phyloP scores from a whole-genome alignment of 257 asterid genomes.

The Primulina huaijiensis region DNA sequence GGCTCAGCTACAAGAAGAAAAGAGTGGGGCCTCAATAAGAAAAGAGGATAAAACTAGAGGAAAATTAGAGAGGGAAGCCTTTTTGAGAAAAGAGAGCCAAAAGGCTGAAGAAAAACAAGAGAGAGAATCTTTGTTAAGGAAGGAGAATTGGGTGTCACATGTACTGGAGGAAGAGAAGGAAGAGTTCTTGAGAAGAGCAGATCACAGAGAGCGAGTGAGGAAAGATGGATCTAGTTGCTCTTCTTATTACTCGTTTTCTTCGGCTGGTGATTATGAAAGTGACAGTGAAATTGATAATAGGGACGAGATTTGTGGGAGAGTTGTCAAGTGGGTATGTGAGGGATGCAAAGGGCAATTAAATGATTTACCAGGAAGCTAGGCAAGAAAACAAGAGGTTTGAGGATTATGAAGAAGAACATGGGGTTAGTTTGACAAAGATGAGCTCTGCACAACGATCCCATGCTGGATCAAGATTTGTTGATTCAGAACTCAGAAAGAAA shows the following conservation, averaged over 20 bases:
- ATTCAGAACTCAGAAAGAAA: conserved; percentile 64
- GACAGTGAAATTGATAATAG: conserved; percentile 49
- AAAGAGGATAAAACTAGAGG: background rate
- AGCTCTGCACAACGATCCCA: conserved; percentile 29
- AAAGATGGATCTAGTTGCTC: conserved; percentile 76
- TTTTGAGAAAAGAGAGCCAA: conserved; percentile 29
- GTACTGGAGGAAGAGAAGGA: conserved; percentile 29
- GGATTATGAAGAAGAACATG: conserved; percentile 39
- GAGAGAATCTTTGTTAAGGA: conserved; percentile 25
- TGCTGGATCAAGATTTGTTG: conserved; percentile 43
- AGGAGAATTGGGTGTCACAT: conserved; percentile 5
- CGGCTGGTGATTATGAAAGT: conserved; percentile 52
- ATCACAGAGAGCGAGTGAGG: conserved; percentile 45
- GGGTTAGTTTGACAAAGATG: conserved; percentile 36
- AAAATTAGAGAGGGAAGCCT: conserved; percentile 26
- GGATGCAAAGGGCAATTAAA: conserved; percentile 37
- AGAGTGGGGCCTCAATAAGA: background rate
- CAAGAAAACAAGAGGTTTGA: conserved; percentile 33
- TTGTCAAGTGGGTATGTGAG: conserved; percentile 29
- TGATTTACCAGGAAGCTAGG: conserved; percentile 30
- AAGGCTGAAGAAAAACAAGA: conserved; percentile 27
- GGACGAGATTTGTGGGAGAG: conserved; percentile 33
- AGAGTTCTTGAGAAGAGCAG: conserved; percentile 34
- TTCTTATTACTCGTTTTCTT: conserved; percentile 69
- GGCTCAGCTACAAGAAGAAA: conserved; percentile 20